Percentiles rank a stretch among this genome's conserved stretches.
These are phyloP conservation scores for Mucor saturninus DNA, from an alignment of 371 early-diverging fungal genomes.

Conservation along the genomic window DNA sequence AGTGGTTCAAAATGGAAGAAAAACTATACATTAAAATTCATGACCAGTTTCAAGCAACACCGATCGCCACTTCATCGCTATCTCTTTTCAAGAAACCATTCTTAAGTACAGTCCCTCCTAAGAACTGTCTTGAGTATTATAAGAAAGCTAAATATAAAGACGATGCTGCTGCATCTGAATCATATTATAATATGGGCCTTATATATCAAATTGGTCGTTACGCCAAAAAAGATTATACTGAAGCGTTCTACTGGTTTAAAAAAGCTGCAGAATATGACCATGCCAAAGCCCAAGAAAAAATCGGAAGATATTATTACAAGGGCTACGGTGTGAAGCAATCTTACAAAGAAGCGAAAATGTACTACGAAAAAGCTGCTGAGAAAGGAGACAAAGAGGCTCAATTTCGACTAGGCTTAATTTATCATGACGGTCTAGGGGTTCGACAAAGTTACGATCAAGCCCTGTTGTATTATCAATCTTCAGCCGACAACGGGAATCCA, in stretches of 20 bases:
- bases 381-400: not conserved
- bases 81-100: not conserved
- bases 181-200: not conserved
- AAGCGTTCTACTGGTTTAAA: not conserved
- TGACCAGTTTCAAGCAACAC: not conserved
- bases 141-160: not conserved
- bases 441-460: not conserved
- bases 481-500: not conserved
- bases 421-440: not conserved
- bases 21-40: not conserved
- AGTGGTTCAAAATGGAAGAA: not conserved
- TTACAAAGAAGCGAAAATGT: not conserved
- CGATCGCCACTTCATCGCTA: not conserved
- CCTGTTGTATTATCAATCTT: not conserved
- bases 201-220: not conserved
- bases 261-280: not conserved
- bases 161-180: not conserved
- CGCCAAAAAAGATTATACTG: not conserved
- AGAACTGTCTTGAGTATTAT: not conserved
- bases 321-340: not conserved
- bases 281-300: not conserved
- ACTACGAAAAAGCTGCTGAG: not conserved
- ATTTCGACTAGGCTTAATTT: conserved; percentile 1
- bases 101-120: not conserved
- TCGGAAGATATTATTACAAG: not conserved